Conservation (phyloP, 257 asterid genomes). For the Salvia rosmarinus region DNA sequence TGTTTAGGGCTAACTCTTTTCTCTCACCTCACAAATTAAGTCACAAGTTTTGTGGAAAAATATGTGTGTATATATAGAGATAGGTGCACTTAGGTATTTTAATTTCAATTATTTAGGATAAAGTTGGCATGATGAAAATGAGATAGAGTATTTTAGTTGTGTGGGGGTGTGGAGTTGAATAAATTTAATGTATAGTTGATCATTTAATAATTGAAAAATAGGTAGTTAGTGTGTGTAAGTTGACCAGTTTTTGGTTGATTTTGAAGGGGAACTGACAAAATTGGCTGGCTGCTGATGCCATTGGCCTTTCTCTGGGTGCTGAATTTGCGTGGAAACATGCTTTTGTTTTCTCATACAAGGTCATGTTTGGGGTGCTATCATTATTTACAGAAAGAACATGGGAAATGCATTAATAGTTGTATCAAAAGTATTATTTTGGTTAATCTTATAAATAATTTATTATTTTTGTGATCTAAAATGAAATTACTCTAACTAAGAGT, state of each 20-base stretch:
- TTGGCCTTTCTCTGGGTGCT: background rate
- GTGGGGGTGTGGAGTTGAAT: background rate
- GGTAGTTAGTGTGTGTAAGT: slow-evolving; percentile 38
- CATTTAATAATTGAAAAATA: background rate
- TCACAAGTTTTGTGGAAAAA: slow-evolving; percentile 24
- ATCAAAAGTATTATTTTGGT: background rate
- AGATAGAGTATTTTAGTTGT: slow-evolving; percentile 6
- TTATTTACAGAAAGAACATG: background rate
- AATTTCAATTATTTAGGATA: background rate
- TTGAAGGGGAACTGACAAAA: slow-evolving; percentile 16
- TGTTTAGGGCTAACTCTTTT: background rate
- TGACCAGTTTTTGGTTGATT: slow-evolving; percentile 33
- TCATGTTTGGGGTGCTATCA: slow-evolving; percentile 33
- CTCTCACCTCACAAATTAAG: background rate
- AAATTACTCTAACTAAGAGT: background rate
- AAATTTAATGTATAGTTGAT: background rate
- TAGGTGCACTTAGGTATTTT: background rate
- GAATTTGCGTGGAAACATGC: slow-evolving; percentile 10
- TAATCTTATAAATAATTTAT: background rate
- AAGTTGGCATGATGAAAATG: slow-evolving; percentile 16
- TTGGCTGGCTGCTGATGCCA: slow-evolving; percentile 30
- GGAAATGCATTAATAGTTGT: background rate
- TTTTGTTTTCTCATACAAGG: slow-evolving; percentile 23
- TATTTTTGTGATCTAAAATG: background rate
- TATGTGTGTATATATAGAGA: slow-evolving; percentile 9